A percentile compares a stretch with the other conserved stretches of the same genome.
Conservation (phyloP, 2,329 filamentous ascomycete genomes). For the Ilyonectria destructans region DNA sequence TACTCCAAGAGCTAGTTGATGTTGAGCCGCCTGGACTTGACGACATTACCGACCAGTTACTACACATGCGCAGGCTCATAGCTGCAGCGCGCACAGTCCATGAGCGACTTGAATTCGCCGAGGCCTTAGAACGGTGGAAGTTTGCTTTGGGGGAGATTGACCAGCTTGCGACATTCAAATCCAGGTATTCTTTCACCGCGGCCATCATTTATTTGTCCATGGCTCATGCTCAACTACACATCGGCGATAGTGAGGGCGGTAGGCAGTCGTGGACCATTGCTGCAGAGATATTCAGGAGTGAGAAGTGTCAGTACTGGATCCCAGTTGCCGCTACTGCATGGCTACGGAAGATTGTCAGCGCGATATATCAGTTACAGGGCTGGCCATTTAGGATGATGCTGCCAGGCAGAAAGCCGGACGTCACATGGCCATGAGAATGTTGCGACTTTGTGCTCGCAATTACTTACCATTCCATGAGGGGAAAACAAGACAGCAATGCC, state of each 20-base stretch:
- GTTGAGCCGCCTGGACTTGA: constrained; percentile 46
- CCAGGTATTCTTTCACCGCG: constrained; percentile 43
- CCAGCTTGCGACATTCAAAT: constrained; percentile 42
- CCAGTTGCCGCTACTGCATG: constrained; percentile 51
- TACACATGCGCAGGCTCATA: constrained; percentile 51
- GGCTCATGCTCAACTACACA: constrained; percentile 48
- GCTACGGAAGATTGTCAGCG: constrained; percentile 47
- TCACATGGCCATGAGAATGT: constrained; percentile 36
- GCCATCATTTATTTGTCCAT: constrained; percentile 51
- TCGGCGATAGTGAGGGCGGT: constrained; percentile 38
- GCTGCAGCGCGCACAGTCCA: constrained; percentile 47
- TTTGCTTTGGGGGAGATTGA: constrained; percentile 38
- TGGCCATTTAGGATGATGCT: constrained; percentile 55
- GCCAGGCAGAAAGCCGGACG: constrained; percentile 48
- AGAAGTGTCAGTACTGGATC: constrained; percentile 53
- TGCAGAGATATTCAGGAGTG: constrained; percentile 42
- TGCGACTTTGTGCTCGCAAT: not conserved
- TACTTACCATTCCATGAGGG: not conserved
- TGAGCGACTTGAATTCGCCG: constrained; percentile 20
- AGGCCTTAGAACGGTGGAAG: constrained; percentile 45
- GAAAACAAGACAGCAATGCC: too few species aligned
- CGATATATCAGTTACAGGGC: constrained; percentile 45
- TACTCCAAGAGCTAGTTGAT: constrained; percentile 35
- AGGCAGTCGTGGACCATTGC: constrained; percentile 45
- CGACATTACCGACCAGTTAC: constrained; percentile 52